These are phyloP conservation scores for Colletotrichum sp. DNA, from an alignment of 2,329 filamentous ascomycete genomes.

Conservation along the genomic window DNA sequence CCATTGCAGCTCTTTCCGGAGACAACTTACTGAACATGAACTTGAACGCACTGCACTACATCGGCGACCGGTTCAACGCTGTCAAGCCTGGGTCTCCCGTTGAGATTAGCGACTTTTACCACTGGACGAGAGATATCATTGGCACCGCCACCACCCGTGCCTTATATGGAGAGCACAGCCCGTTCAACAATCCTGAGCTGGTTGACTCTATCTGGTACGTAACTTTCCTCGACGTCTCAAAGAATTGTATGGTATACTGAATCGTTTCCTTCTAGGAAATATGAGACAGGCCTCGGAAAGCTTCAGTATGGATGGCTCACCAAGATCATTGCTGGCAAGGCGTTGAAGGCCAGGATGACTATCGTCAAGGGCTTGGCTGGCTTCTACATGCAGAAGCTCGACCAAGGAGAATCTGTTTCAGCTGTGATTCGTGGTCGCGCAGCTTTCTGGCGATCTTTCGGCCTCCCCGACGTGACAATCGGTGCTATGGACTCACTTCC, in stretches of 20 bases:
- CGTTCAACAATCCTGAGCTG: slow-evolving; percentile 30
- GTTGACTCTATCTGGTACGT: background rate
- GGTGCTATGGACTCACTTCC: slow-evolving; percentile 35
- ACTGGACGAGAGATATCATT: slow-evolving; percentile 42
- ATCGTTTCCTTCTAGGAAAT: background rate
- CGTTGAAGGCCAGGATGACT: slow-evolving; percentile 24
- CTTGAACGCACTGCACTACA: slow-evolving; percentile 35
- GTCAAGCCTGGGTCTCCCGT: slow-evolving; percentile 6
- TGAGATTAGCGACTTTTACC: slow-evolving; percentile 35
- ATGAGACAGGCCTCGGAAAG: background rate
- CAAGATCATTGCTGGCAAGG: slow-evolving; percentile 26
- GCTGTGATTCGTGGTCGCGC: slow-evolving; percentile 32
- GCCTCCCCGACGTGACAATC: slow-evolving; percentile 30
- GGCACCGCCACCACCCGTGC: slow-evolving; percentile 41
- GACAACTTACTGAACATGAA: slow-evolving; percentile 39
- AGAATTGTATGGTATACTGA: background rate
- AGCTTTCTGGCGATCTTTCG: slow-evolving; percentile 30
- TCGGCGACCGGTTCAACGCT: slow-evolving; percentile 33
- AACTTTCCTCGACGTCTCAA: background rate
- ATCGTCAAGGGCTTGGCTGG: slow-evolving; percentile 29
- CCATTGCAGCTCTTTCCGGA: slow-evolving; percentile 32
- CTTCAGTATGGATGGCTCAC: background rate
- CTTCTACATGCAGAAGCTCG: slow-evolving; percentile 32
- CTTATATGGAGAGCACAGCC: slow-evolving; percentile 49
- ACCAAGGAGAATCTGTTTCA: slow-evolving; percentile 31